These are phyloP conservation scores for Euphorbia corollata DNA, from an alignment of 441 rosid genomes.

Conservation along the genomic window DNA sequence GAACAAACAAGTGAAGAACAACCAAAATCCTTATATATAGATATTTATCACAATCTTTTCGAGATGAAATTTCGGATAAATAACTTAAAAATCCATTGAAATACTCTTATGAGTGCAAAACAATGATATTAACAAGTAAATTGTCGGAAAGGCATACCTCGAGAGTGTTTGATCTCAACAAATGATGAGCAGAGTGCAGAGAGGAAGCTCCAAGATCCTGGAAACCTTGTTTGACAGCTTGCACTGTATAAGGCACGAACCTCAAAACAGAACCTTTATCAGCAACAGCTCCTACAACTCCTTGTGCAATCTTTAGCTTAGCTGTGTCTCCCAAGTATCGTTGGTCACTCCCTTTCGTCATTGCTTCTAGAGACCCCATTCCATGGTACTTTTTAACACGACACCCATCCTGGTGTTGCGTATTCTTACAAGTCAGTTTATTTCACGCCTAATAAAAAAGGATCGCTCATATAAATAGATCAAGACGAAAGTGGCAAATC, in stretches of 20 bases:
- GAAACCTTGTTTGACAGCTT: slow-evolving; percentile 93
- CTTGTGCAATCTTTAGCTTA: slow-evolving; percentile 81
- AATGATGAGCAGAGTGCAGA: slow-evolving; percentile 54
- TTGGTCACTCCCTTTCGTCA: slow-evolving; percentile 81
- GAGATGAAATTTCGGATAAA: too few species aligned
- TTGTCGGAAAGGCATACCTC: slow-evolving; percentile 53
- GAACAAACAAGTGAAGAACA: neutral
- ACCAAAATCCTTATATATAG: neutral
- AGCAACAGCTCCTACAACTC: slow-evolving; percentile 80
- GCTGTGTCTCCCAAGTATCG: slow-evolving; percentile 75
- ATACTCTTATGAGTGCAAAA: neutral
- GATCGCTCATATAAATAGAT: neutral
- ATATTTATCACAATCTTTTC: neutral
- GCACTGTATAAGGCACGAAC: slow-evolving; percentile 71
- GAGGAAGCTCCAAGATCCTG: slow-evolving; percentile 87
- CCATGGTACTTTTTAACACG: slow-evolving; percentile 68
- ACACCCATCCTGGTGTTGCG: slow-evolving; percentile 39
- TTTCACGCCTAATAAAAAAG: too few species aligned
- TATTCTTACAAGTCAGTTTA: slow-evolving; percentile 7
- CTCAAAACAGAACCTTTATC: slow-evolving; percentile 77
- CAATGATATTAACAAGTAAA: too few species aligned
- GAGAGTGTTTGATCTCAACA: slow-evolving; percentile 54
- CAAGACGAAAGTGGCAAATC: neutral
- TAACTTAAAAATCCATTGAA: neutral
- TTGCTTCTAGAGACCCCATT: slow-evolving; percentile 89